Percentiles rank a stretch among this genome's conserved stretches.
Conservation (phyloP, 495 filamentous ascomycete genomes). For the Darksidea phi region DNA sequence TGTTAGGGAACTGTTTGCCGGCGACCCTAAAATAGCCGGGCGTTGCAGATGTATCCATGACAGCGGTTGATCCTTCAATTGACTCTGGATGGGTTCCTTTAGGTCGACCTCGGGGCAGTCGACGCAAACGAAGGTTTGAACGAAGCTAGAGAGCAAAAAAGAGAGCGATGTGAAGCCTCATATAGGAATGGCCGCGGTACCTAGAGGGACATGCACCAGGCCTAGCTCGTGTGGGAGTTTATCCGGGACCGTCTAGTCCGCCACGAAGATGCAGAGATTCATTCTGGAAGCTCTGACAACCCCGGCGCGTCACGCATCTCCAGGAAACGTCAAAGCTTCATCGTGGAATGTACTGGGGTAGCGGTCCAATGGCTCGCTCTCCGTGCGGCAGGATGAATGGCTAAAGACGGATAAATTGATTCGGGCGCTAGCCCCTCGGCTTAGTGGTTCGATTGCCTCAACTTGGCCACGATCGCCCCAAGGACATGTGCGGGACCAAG, state of each 20-base stretch:
- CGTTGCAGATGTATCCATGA: slow-evolving; percentile 14
- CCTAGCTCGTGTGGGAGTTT: slow-evolving; percentile 17
- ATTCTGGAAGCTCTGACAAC: slow-evolving; percentile 21
- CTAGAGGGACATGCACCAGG: neutral
- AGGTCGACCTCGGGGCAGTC: neutral
- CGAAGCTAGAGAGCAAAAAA: neutral
- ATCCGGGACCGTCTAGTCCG: slow-evolving; percentile 23
- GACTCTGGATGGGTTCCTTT: neutral
- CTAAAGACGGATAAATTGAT: slow-evolving; percentile 21
- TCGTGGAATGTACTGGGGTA: neutral
- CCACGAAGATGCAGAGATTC: slow-evolving; percentile 15
- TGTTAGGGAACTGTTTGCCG: slow-evolving; percentile 31
- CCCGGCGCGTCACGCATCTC: slow-evolving; percentile 8
- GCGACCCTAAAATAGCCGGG: slow-evolving; percentile 36
- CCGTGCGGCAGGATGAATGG: slow-evolving; percentile 10
- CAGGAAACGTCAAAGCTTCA: slow-evolving; percentile 13
- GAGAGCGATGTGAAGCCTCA: slow-evolving; percentile 4
- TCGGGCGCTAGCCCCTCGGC: slow-evolving; percentile 4
- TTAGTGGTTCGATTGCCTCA: slow-evolving; percentile 7
- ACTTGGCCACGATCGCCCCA: slow-evolving; percentile 26
- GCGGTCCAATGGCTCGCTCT: slow-evolving; percentile 10
- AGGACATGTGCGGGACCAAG: neutral
- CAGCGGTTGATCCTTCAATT: slow-evolving; percentile 16
- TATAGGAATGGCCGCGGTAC: slow-evolving; percentile 8
- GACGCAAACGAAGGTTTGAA: slow-evolving; percentile 10